Conservation (phyloP, 78 protist species). For the Dictyostelium purpureum region DNA sequence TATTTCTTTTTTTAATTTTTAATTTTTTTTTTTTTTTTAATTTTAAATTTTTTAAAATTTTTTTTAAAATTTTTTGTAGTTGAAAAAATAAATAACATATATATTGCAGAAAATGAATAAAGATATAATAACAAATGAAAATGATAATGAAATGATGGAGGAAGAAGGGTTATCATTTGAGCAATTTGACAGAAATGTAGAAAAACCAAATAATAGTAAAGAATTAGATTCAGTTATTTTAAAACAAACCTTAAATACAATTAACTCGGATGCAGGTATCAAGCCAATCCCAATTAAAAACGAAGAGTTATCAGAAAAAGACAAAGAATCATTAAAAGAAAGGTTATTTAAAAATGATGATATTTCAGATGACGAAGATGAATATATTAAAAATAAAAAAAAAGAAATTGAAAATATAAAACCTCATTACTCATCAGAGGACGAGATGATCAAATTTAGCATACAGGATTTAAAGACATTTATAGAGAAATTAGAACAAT, state of each 20-base stretch:
- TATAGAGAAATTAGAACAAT: constrained; percentile 32
- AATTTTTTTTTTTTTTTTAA: not conserved
- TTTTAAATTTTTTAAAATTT: not conserved
- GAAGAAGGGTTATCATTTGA: too few relatives aligned
- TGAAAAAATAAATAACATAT: not conserved
- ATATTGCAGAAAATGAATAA: not conserved
- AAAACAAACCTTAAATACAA: not conserved
- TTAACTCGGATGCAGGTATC: not conserved
- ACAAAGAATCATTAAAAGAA: not conserved
- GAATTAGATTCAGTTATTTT: not conserved
- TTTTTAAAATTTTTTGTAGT: not conserved
- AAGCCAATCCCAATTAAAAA: not conserved
- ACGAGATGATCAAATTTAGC: constrained; percentile 32
- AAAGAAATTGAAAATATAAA: constrained; percentile 15
- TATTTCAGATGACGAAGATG: constrained; percentile 41
- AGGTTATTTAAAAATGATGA: too few relatives aligned
- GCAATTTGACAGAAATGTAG: not conserved
- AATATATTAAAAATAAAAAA: constrained; percentile 15
- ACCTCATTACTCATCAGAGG: constrained; percentile 33
- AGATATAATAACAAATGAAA: not conserved
- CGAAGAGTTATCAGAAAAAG: not conserved
- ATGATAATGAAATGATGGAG: not conserved
- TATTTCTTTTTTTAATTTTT: not conserved
- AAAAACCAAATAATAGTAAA: not conserved
- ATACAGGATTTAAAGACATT: constrained; percentile 10